These are phyloP conservation scores for Pholiota molesta DNA, from an alignment of 768 basidiomycete genomes.

Conservation along the genomic window DNA sequence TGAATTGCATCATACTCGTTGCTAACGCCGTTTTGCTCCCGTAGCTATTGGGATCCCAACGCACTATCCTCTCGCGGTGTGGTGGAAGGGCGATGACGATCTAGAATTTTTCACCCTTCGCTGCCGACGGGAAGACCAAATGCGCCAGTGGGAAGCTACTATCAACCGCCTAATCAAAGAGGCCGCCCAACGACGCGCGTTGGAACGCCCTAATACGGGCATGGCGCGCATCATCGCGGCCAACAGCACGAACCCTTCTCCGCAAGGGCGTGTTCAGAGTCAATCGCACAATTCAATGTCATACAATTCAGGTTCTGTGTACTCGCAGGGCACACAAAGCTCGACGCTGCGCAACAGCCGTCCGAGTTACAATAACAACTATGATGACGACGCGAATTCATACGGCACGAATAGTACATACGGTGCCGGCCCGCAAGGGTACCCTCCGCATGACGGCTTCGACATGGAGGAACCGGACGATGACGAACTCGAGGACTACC, in stretches of 20 bases:
- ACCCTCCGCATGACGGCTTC: constrained; percentile 69
- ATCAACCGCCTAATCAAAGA: constrained; percentile 88
- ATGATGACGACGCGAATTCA: constrained; percentile 37
- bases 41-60: constrained; percentile 53
- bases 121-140: constrained; percentile 90
- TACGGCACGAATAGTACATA: constrained; percentile 30
- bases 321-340: constrained; percentile 21
- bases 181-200: constrained; percentile 67
- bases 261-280: constrained; percentile 35
- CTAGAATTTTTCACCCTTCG: constrained; percentile 93
- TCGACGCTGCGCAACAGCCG: constrained; percentile 28
- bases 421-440: constrained; percentile 51
- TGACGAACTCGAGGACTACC: constrained; percentile 79
- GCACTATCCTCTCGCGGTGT: constrained; percentile 83
- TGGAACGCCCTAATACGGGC: constrained; percentile 51
- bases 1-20: constrained; percentile 1
- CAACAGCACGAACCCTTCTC: constrained; percentile 51
- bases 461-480: constrained; percentile 76
- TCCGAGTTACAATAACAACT: constrained; percentile 25
- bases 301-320: neutral
- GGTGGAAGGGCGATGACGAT: constrained; percentile 94
- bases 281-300: constrained; percentile 33
- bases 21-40: constrained; percentile 8
- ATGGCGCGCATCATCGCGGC: constrained; percentile 53
- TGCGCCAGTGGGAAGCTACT: constrained; percentile 89